Percentiles rank a stretch among this genome's conserved stretches.
Evolutionary conservation across 2,329 filamentous ascomycete species (phyloP).

Genomic region (Diaporthe citri): DNA sequence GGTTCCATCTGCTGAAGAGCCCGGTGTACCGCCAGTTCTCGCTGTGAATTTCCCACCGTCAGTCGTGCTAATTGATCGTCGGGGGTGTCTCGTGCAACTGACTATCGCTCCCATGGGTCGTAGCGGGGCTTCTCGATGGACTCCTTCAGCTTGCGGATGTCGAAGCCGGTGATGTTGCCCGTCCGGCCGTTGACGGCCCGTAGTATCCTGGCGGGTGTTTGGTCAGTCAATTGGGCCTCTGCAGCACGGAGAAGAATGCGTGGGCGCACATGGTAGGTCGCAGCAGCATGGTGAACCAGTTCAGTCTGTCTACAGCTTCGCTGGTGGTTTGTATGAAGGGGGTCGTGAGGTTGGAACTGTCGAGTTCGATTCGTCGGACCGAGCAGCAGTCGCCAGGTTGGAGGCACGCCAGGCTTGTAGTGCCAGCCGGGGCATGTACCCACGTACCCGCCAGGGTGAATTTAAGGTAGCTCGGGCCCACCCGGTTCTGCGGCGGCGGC

Average conservation of each 20-base stretch:
- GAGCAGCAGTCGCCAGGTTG: constrained; percentile 14
- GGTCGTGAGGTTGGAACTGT: background rate
- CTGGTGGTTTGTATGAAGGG: constrained; percentile 14
- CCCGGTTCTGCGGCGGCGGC: constrained; percentile 18
- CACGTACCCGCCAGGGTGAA: constrained; percentile 12
- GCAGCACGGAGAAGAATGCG: background rate
- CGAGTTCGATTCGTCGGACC: constrained; percentile 10
- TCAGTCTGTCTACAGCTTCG: constrained; percentile 34
- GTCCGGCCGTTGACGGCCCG: constrained; percentile 64
- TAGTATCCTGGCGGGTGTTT: constrained; percentile 60
- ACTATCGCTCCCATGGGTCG: constrained; percentile 77
- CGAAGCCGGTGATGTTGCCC: constrained; percentile 92
- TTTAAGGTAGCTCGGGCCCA: constrained; percentile 15
- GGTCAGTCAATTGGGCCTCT: constrained; percentile 22
- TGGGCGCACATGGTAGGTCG: constrained; percentile 53
- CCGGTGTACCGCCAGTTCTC: constrained; percentile 96
- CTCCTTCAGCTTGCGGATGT: constrained; percentile 82
- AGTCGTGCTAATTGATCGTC: background rate
- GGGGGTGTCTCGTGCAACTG: constrained; percentile 49
- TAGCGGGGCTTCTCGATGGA: constrained; percentile 73
- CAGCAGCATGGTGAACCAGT: constrained; percentile 48
- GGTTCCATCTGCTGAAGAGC: constrained; percentile 87
- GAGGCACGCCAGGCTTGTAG: constrained; percentile 12
- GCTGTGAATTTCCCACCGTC: constrained; percentile 62
- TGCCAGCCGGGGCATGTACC: constrained; percentile 18